Percentiles rank a stretch among this genome's conserved stretches.
These are phyloP conservation scores for Pichia kluyveri DNA, from an alignment of 805 yeast genomes.

Conservation along the genomic window DNA sequence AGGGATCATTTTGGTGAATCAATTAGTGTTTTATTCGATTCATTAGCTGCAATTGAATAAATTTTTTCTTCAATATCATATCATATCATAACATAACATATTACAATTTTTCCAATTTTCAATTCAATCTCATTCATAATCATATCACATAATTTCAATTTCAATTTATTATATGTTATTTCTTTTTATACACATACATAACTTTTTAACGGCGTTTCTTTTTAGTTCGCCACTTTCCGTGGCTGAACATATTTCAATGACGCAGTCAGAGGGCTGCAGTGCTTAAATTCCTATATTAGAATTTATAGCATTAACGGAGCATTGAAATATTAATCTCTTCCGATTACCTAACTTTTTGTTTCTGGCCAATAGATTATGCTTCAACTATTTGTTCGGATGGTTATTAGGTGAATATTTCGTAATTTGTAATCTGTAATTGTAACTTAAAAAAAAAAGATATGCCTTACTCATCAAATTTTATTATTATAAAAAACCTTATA, in stretches of 20 bases:
- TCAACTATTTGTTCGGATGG: constrained; percentile 8
- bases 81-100: no score
- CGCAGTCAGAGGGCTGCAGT: constrained; percentile 50
- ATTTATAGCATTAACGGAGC: constrained; percentile 48
- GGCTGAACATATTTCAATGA: constrained; percentile 31
- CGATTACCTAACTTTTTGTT: constrained; percentile 5
- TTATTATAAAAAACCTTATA: neutral
- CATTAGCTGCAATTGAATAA: constrained; percentile 48
- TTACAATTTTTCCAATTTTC: no score
- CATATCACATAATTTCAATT: no score
- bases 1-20: constrained; percentile 98
- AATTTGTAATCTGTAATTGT: neutral
- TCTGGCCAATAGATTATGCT: constrained; percentile 5
- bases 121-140: no score
- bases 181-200: neutral
- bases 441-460: no score
- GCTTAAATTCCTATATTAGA: constrained; percentile 24
- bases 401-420: constrained; percentile 6
- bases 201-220: neutral
- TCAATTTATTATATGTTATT: no score
- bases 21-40: constrained; percentile 86
- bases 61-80: neutral
- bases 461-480: no score
- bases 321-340: constrained; percentile 34
- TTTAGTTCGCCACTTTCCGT: constrained; percentile 11